phyloP scores from a whole-genome alignment of 495 filamentous ascomycete species.

The Bacidia rubella region DNA sequence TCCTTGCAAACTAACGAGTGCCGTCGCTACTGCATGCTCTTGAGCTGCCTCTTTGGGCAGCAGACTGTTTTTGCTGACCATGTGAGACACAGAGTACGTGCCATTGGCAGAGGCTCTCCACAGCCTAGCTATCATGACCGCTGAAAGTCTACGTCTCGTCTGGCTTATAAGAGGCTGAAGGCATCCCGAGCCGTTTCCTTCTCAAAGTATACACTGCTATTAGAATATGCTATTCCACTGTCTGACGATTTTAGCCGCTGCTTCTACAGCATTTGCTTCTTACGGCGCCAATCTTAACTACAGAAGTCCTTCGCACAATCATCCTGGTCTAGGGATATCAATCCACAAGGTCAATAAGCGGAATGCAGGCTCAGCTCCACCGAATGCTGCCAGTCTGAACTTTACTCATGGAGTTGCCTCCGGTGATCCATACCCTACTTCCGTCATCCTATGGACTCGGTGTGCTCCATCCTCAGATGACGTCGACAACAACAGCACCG shows the following conservation, averaged over 20 bases:
- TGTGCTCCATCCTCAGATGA: conserved; percentile 40
- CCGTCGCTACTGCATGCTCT: neutral
- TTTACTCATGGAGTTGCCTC: conserved; percentile 62
- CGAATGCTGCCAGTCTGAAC: conserved; percentile 33
- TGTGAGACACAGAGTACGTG: neutral
- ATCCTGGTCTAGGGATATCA: conserved; percentile 43
- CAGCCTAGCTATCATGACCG: conserved; percentile 9
- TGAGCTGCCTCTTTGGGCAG: neutral
- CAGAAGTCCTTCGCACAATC: conserved; percentile 43
- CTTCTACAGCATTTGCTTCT: conserved; percentile 11
- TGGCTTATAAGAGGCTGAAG: neutral
- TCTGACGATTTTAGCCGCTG: conserved; percentile 2
- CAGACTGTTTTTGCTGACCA: neutral
- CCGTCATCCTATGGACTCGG: conserved; percentile 55
- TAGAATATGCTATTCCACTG: neutral
- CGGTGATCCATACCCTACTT: conserved; percentile 50
- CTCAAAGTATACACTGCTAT: neutral
- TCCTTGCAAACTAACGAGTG: neutral
- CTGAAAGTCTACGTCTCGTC: neutral
- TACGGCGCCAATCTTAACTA: conserved; percentile 41
- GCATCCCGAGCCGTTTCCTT: neutral
- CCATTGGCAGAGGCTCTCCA: conserved; percentile 6
- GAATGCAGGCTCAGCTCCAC: conserved; percentile 23
- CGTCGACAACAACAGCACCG: conserved; percentile 44
- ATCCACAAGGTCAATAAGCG: conserved; percentile 37